Evolutionary conservation across 257 asterid genomes (phyloP), one percentile per base, ranked within the genome.

Genomic region (Ilex aquifolium): DNA sequence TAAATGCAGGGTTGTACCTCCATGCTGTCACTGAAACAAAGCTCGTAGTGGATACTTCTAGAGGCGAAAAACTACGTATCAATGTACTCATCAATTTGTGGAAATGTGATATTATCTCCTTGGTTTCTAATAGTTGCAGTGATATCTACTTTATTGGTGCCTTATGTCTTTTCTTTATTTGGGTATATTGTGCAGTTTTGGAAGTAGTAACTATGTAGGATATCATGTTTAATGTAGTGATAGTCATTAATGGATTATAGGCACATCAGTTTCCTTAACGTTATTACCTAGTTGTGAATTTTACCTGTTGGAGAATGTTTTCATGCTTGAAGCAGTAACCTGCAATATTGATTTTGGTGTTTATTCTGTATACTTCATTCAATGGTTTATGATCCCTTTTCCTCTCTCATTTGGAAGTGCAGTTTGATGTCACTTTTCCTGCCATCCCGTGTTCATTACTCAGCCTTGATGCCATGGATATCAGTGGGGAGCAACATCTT

Each of bases 401-500:
- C 13, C 13, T 14, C 10, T 10, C 52, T 46, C 11, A 17, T 21
- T 53, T 15, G 30, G 11, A 49, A 53, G 59, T 74, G 82, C 99
- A 93, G 99, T 93, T 93, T 77, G 97, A 93, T 80, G 79, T 90
- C 71, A 87, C 95, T 39, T 90, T 93, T 86, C 96, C 96, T 44
- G 72, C 81, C 49, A 56, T 86, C 68, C 97, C 95, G 63, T 93
- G 99, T 76, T 69, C 99, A 15, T 64, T 93, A 79, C 84, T 93
- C 71, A 93, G 97, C 77, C 77, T 93, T 63, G 99, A 93, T 77
- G 89, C 99, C 81, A 84, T 86, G 90, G 99, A 93, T 84, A 90
- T 93, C 76, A 93, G 97, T 32, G 99, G 97, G 72, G 99, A 90
- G 84, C 92, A 85, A 71, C 99, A 93, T 79, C 71, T 82, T 44